Evolutionary conservation across 495 filamentous ascomycete species (phyloP).

Genomic region (Penicillium bovifimosum): DNA sequence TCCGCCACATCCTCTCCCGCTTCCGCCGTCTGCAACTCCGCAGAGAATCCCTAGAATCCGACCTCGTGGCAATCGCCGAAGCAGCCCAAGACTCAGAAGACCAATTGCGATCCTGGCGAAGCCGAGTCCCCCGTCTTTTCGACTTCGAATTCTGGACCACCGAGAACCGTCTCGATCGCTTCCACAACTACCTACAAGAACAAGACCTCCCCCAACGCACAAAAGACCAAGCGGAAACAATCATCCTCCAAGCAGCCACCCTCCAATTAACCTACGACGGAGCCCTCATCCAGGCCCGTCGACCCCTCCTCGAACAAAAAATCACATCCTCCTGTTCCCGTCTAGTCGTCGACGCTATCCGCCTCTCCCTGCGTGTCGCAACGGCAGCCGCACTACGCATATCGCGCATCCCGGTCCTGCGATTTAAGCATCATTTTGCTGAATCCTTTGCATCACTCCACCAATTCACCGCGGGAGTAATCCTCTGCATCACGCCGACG

Average conservation of each 20-base stretch:
- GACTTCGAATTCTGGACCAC: slow-evolving; percentile 13
- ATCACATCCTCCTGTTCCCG: neutral
- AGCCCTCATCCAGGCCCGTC: slow-evolving; percentile 14
- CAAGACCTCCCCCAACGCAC: slow-evolving; percentile 1
- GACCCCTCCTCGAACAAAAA: slow-evolving; percentile 13
- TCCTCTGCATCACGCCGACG: slow-evolving; percentile 20
- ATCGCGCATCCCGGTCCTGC: slow-evolving; percentile 15
- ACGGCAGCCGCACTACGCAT: slow-evolving; percentile 18
- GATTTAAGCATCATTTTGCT: slow-evolving; percentile 17
- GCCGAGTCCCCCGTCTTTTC: slow-evolving; percentile 4
- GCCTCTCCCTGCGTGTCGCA: slow-evolving; percentile 11
- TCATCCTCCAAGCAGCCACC: slow-evolving; percentile 17
- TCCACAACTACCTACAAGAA: slow-evolving; percentile 2
- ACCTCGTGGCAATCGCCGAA: slow-evolving; percentile 6
- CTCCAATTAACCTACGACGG: slow-evolving; percentile 18
- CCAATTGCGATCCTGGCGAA: slow-evolving; percentile 1
- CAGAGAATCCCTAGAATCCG: slow-evolving; percentile 6
- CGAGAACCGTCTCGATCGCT: slow-evolving; percentile 1
- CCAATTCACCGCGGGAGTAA: slow-evolving; percentile 19
- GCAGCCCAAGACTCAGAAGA: slow-evolving; percentile 8
- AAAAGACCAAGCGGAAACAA: slow-evolving; percentile 13
- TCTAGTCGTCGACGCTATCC: slow-evolving; percentile 10
- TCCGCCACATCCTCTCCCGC: slow-evolving; percentile 10
- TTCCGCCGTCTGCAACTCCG: slow-evolving; percentile 14
- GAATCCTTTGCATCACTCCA: slow-evolving; percentile 16